Percentiles rank a stretch among this genome's conserved stretches.
These are phyloP conservation scores for Singerocomus inundabilis DNA, from an alignment of 1,284 basidiomycete genomes.

Conservation along the genomic window DNA sequence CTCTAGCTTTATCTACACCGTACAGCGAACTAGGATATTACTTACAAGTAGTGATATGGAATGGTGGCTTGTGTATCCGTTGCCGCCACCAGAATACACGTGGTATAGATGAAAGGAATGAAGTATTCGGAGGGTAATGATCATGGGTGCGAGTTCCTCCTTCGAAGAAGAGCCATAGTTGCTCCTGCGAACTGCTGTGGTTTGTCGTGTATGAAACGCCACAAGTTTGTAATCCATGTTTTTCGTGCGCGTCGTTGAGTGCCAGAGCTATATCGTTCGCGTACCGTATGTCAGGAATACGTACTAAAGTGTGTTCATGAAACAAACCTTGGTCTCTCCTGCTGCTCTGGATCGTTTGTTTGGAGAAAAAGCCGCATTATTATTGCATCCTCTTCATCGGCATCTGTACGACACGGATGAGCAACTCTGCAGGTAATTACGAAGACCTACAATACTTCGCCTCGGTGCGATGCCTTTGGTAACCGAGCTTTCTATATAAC, in stretches of 20 bases:
- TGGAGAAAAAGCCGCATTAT: slow-evolving; percentile 67
- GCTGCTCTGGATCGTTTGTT: slow-evolving; percentile 17
- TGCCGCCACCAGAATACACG: neutral
- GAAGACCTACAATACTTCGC: slow-evolving; percentile 75
- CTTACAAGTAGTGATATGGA: slow-evolving; percentile 1
- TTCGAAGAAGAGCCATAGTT: slow-evolving; percentile 17
- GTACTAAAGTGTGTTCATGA: neutral
- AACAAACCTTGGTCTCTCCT: slow-evolving; percentile 15
- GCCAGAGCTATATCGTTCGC: slow-evolving; percentile 2
- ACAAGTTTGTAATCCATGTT: slow-evolving; percentile 20
- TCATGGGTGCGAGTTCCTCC: slow-evolving; percentile 12
- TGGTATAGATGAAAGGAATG: neutral
- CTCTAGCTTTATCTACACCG: neutral
- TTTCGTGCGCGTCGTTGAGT: slow-evolving; percentile 2
- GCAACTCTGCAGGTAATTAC: neutral
- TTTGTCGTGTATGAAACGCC: slow-evolving; percentile 14
- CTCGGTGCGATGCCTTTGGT: slow-evolving; percentile 73
- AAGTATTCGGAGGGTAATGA: neutral
- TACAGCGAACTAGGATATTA: slow-evolving; percentile 6
- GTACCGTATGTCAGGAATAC: neutral
- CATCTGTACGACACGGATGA: slow-evolving; percentile 48
- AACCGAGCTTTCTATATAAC: slow-evolving; percentile 85
- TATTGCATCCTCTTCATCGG: slow-evolving; percentile 83
- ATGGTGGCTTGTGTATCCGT: neutral
- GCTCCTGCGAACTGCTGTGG: slow-evolving; percentile 10